These are phyloP conservation scores for Tricholoma hemisulphureum DNA, from an alignment of 768 basidiomycete genomes.

Conservation along the genomic window DNA sequence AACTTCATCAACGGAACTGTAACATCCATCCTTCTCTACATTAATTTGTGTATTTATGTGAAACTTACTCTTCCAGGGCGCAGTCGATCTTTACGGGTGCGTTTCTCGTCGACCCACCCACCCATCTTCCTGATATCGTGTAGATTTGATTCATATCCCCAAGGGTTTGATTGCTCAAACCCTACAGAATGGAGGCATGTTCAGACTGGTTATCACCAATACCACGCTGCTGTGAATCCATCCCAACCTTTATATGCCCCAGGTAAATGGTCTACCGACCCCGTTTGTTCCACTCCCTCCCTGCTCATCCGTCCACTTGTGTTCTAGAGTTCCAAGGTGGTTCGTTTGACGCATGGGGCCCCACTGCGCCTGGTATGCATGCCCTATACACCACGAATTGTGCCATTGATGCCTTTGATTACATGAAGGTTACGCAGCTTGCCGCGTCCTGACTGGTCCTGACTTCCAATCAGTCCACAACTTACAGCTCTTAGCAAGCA, in stretches of 20 bases:
- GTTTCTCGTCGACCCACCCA: neutral
- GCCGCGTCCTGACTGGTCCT: conserved; percentile 64
- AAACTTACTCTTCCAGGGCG: conserved; percentile 41
- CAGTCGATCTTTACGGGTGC: conserved; percentile 76
- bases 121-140: neutral
- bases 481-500: conserved; percentile 73
- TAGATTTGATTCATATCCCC: conserved; percentile 70
- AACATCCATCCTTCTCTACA: neutral
- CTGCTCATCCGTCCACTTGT: no score
- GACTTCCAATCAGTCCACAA: conserved; percentile 82
- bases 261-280: conserved; percentile 32
- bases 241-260: conserved; percentile 73
- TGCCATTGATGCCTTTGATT: neutral
- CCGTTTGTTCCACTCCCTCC: conserved; percentile 4
- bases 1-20: conserved; percentile 76
- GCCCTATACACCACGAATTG: neutral
- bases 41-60: neutral
- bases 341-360: conserved; percentile 81
- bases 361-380: conserved; percentile 57
- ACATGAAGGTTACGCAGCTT: conserved; percentile 56
- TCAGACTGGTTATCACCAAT: conserved; percentile 59
- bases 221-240: conserved; percentile 51
- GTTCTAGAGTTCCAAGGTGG: conserved; percentile 64
- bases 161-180: conserved; percentile 78
- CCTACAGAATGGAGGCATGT: conserved; percentile 66